These are phyloP conservation scores for Citrus reticulata DNA, from an alignment of 345 rosid species.

Conservation along the genomic window DNA sequence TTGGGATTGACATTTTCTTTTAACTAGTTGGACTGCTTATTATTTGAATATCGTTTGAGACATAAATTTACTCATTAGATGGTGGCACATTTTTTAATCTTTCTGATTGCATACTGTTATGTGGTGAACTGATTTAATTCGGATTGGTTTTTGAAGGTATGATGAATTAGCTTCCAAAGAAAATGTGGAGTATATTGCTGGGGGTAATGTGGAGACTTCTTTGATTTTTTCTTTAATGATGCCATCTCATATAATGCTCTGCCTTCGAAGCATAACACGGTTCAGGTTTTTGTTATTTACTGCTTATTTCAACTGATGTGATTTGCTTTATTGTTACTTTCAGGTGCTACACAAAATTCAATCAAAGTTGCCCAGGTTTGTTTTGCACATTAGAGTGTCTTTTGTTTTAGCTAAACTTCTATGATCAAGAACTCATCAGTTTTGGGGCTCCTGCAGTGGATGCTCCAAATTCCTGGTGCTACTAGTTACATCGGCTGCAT, in stretches of 20 bases:
- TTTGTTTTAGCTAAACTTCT: neutral
- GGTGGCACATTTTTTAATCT: neutral
- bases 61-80: neutral
- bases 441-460: conserved; percentile 54
- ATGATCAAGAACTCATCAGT: neutral
- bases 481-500: conserved; percentile 86
- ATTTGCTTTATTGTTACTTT: neutral
- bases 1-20: neutral
- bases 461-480: conserved; percentile 91
- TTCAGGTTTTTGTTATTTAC: neutral
- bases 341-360: conserved; percentile 91
- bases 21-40: neutral
- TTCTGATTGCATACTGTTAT: neutral
- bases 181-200: conserved; percentile 63
- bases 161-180: conserved; percentile 39
- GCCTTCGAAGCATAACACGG: neutral
- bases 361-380: conserved; percentile 88
- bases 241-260: neutral
- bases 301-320: neutral
- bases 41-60: neutral
- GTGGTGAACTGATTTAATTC: neutral
- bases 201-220: conserved; percentile 37
- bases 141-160: conserved; percentile 38
- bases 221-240: neutral
- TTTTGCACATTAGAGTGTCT: neutral